Percentiles rank a stretch among this genome's conserved stretches.
Conservation (phyloP, 352 stramenopile genomes). For the Phytophthora foliorum region DNA sequence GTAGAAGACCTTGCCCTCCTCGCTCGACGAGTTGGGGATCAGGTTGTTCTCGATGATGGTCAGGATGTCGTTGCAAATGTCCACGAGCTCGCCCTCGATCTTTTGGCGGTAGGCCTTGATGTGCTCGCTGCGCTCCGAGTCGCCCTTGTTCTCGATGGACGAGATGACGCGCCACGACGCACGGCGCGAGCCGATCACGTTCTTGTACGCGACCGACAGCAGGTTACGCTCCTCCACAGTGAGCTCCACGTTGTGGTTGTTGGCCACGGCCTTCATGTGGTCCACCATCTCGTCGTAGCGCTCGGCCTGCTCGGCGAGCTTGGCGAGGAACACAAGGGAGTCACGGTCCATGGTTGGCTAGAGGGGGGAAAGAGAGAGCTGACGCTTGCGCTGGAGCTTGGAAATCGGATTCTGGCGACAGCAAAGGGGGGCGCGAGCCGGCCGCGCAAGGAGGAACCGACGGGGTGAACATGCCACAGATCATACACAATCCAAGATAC, state of each 20-base stretch:
- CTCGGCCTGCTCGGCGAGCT: conserved; percentile 85
- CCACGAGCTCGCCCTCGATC: conserved; percentile 96
- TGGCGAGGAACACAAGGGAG: conserved; percentile 85
- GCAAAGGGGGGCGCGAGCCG: conserved; percentile 34
- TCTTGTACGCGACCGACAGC: conserved; percentile 96
- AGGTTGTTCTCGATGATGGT: conserved; percentile 98
- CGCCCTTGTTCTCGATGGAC: conserved; percentile 98
- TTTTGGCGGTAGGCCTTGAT: conserved; percentile 97
- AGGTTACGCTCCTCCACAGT: conserved; percentile 99
- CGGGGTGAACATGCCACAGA: conserved; percentile 16
- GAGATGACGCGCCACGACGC: conserved; percentile 99
- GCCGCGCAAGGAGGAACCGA: conserved; percentile 4
- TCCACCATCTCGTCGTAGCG: conserved; percentile 95
- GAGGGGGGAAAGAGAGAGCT: conserved; percentile 16
- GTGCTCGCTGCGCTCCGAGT: conserved; percentile 90
- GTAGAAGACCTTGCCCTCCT: conserved; percentile 99
- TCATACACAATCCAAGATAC: conserved; percentile 3
- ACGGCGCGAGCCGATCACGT: conserved; percentile 98
- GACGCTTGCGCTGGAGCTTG: conserved; percentile 48
- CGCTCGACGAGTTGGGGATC: conserved; percentile 97
- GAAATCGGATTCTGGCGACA: conserved; percentile 73
- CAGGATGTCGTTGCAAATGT: conserved; percentile 98
- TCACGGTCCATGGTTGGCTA: conserved; percentile 73
- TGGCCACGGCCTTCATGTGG: conserved; percentile 99
- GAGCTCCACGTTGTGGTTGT: conserved; percentile 96